Evolutionary conservation across 495 filamentous ascomycete genomes (phyloP), one percentile per base, ranked within the genome.

Genomic region (Halenospora varia): DNA sequence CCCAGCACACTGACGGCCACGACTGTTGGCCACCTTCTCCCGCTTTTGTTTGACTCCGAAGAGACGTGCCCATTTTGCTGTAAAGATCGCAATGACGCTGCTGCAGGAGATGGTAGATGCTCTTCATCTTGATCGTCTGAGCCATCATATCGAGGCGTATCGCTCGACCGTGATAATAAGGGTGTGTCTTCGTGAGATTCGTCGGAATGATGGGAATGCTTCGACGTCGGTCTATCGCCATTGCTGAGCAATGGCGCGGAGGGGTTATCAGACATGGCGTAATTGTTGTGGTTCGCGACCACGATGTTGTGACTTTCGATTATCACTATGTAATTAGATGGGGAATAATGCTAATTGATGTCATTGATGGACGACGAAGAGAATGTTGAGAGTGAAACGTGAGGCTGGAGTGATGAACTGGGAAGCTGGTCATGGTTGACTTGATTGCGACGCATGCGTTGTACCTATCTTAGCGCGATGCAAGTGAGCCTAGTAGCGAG

Each of bases 131-230:
- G 35, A 24, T 53, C 47, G 8, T 62, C 56, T 19, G 39, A 73
- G 50, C 73, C 76, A 67, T 79, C 73, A 61, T 82, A 80, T 48
- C 71, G 74, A 11, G 72, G 69, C 17, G 72, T 71, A 57, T 62
- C 68, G 25, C 58, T 56, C 2, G 53, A 47, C 55, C 65, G 56
- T 26, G 74, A 74, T 25, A 84, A 66, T 19, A 85, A 69, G n/a
- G 82, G 82, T 10, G 81, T 83, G 56, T 76, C 70, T 62, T 85
- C 82, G 58, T 66, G 62, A 6, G 63, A 64, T 15, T 54, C 67
- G 23, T 67, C 56, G 2, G 64, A 68, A n/a, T 65, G 45, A 46
- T 69, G 53, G 62, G 67, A 73, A 42, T 61, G 59, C 25, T 56
- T 65, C 17, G 72, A 75, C 19, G 62, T 48, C 26, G 70, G 68